Evolutionary conservation across 2,329 filamentous ascomycete genomes (phyloP), one percentile per base, ranked within the genome.

Genomic region (Xylaria sp.): DNA sequence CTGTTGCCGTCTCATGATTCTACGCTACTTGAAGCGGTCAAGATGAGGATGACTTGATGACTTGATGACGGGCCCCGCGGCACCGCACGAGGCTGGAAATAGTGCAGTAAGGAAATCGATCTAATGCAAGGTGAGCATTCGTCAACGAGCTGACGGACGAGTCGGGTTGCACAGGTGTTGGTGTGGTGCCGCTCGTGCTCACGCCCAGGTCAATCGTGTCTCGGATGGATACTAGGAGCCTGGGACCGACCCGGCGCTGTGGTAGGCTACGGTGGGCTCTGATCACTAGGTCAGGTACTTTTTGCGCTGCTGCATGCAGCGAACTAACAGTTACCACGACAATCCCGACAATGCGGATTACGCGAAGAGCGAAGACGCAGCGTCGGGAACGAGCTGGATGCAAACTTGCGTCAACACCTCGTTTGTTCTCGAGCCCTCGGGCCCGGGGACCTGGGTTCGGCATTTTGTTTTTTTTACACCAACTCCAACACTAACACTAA

Each of bases 81-180:
- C 11, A 33, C 44, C 60, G 60, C 60, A 60, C 60, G 33, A 40
- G 40, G 51, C 60, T 63, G 5, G 17, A 60, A 63, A 59, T 27
- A 63, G 56, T 10, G 19, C 55, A 47, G 27, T 15, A 27, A 15
- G 54, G 44, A n/a, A 35, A 43, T 35, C 48, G 41, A 41, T 41
- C 60, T 63, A 63, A 63, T 63, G 60, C 60, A 60, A n/a, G 60
- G 60, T 60, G 60, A 63, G 60, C 33, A 55, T 41, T 55, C 31
- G 38, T 37, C 51, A 11, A 43, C 37, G 40, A 5, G 33, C 43
- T 3, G 25, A 46, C 58, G 57, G 47, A 33, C 61, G 53, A 63
- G 58, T 63, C 35, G 61, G 43, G 11, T n/a, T 23, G 53, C 57
- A 31, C 33, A 51, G 40, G 49, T 33, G 37, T 33, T 35, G 52